phyloP scores from a whole-genome alignment of 768 basidiomycete genomes.

The Fomitopsis pulvina region DNA sequence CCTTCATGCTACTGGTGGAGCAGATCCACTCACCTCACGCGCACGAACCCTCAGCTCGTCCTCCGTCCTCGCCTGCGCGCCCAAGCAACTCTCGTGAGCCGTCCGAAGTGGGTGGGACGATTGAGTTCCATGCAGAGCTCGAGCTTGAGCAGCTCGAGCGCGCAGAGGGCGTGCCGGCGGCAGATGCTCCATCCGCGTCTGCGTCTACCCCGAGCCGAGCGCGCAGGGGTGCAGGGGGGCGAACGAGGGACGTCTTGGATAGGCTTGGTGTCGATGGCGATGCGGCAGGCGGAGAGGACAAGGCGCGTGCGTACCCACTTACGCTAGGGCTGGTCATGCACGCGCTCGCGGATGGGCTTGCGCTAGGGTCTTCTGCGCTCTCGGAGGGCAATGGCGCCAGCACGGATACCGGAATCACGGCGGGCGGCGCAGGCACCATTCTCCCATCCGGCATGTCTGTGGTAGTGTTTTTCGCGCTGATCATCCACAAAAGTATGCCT shows the following conservation, averaged over 20 bases:
- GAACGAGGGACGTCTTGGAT: no score
- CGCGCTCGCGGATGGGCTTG: slow-evolving; percentile 87
- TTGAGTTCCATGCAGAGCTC: slow-evolving; percentile 58
- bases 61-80: slow-evolving; percentile 17
- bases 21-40: slow-evolving; percentile 50
- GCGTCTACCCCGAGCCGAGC: slow-evolving; percentile 2
- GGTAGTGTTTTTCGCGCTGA: slow-evolving; percentile 85
- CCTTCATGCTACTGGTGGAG: slow-evolving; percentile 63
- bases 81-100: slow-evolving; percentile 21
- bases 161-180: slow-evolving; percentile 25
- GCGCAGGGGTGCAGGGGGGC: no score
- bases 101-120: slow-evolving; percentile 20
- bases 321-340: slow-evolving; percentile 86
- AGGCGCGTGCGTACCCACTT: slow-evolving; percentile 53
- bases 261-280: no score
- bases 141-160: slow-evolving; percentile 54
- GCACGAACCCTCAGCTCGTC: slow-evolving; percentile 23
- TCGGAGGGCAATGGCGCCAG: slow-evolving; percentile 19
- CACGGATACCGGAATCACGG: slow-evolving; percentile 11
- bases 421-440: slow-evolving; percentile 18
- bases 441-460: slow-evolving; percentile 47
- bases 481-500: slow-evolving; percentile 77
- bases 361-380: slow-evolving; percentile 74
- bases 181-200: slow-evolving; percentile 7
- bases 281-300: slow-evolving; percentile 23